Base-by-base conservation (phyloP, 2,329 filamentous ascomycete species). In the Penicillium fuscoglaucum region DNA sequence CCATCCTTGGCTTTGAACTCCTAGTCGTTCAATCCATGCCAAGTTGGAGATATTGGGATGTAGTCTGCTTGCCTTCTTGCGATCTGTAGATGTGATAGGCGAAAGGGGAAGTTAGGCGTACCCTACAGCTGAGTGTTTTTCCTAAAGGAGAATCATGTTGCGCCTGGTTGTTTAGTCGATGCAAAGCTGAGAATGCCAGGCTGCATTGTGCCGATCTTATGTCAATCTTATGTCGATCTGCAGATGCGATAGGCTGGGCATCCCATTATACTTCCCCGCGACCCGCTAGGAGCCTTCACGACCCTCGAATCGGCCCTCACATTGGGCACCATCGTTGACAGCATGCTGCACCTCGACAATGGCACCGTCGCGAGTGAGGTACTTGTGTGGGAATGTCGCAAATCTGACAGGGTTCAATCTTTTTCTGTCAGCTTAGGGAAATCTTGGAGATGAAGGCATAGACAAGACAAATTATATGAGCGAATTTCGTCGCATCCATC, bases 351-450 rank as follows among this genome's bases (percentile, higher is more conserved):
- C 6, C 37, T 68, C 21, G 33, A 26, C 9, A 70, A 66, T 58
- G 61, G 66, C 13, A 66, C 66, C 2, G 24, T 21, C 10, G 66
- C 62, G 8, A 50, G 50, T 12, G 54, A 28, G 65, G 21, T 72
- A 68, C 47, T 52, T 71, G 1, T 72, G 69, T 60, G 66, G 66
- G 8, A 69, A 72, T 60, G 61, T 71, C 10, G 55, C 29, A n/a
- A 37, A 26, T 15, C 40, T 19, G 1, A n/a, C 13, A 12, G 10
- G 29, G 4, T 12, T 31, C 10, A 31, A 31, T 31, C 1, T 31
- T 0, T 12, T 31, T 31, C 29, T 31, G 10, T 31, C 31, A 15
- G 5, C 10, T 13, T 21, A 19, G n/a, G 37, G 8, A 12, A 15
- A 39, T 6, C 8, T 39, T 19, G 37, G 37, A n/a, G 8, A 39